phyloP scores from a whole-genome alignment of 2,329 filamentous ascomycete genomes.

The Xylaria sp. region DNA sequence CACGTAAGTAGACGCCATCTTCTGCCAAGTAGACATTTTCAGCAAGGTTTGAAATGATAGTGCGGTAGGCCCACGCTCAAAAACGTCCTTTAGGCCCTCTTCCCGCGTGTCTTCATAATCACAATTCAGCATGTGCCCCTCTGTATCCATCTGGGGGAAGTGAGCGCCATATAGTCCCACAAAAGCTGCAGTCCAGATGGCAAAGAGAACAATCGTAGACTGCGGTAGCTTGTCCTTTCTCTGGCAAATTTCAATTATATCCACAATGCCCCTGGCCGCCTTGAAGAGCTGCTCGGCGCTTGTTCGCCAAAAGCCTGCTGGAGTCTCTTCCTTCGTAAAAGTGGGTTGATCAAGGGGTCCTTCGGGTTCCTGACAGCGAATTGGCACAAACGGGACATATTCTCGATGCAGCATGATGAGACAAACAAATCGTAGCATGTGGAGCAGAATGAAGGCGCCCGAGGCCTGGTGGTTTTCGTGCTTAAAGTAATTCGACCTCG shows the following conservation, averaged over 20 bases:
- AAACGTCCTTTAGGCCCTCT: constrained; percentile 44
- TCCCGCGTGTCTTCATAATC: constrained; percentile 49
- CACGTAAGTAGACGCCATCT: constrained; percentile 67
- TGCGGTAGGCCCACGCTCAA: constrained; percentile 56
- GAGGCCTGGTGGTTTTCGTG: constrained; percentile 72
- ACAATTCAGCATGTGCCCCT: constrained; percentile 60
- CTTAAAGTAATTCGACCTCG: constrained; percentile 69
- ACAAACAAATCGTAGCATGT: constrained; percentile 72
- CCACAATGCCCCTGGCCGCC: constrained; percentile 70
- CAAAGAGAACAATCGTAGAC: constrained; percentile 74
- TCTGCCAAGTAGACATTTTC: constrained; percentile 62
- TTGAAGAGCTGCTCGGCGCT: constrained; percentile 71
- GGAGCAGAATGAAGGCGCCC: constrained; percentile 72
- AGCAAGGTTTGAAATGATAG: constrained; percentile 61
- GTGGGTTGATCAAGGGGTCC: constrained; percentile 69
- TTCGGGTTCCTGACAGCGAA: constrained; percentile 59
- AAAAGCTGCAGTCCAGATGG: constrained; percentile 73
- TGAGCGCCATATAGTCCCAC: constrained; percentile 72
- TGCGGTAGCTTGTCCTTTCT: constrained; percentile 70
- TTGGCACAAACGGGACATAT: constrained; percentile 73
- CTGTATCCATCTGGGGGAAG: constrained; percentile 75
- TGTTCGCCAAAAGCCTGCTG: constrained; percentile 68
- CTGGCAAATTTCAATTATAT: constrained; percentile 71
- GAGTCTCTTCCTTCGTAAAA: constrained; percentile 61
- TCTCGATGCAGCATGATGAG: constrained; percentile 75